Evolutionary conservation across 441 rosid species (phyloP), one percentile per base, ranked within the genome.

Genomic region (Erodium trifolium): DNA sequence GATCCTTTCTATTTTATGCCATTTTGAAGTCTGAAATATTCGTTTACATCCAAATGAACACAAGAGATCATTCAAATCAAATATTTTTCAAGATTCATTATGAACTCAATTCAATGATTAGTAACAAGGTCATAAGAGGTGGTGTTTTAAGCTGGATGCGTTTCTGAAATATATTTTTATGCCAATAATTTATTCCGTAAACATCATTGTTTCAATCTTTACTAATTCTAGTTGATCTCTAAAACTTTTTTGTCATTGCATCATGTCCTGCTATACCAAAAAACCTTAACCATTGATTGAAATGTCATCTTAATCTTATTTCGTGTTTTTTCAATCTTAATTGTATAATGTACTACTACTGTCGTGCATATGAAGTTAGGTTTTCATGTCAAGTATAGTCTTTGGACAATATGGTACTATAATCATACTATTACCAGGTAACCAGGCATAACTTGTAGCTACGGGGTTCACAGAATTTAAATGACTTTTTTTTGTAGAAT

Each of bases 201-300:
- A 18, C n/a, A 60, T 9, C 64, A 18, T 18, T 60, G 11, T 9
- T 60, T 60, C 23, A 23, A 31, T 60, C 34, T 60, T 60, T 18
- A 18, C n/a, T 23, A 60, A 31, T 60, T 60, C 34, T 7, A 18
- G 64, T 3, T 60, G 64, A 23, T 60, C 29, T 60, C 34, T 60
- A 60, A 60, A 60, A 60, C 64, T 8, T 60, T 18, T 60, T 34
- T 34, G 10, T 60, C 64, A 60, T 60, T 60, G 7, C 13, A 60
- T 60, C 64, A 60, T 60, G 34, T 60, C 23, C 9, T 9, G 11
- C 7, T 18, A 9, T 19, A 60, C 12, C 34, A 1, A 19, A 23
- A 60, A 19, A 13, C n/a, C 23, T 57, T 18, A 9, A 8, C 19
- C 34, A 19, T 8, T 19, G 8, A 1, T 7, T 59, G 0, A 19